Evolutionary conservation across 345 rosid species (phyloP), one percentile per base, ranked within the genome.

Genomic region (Excoecaria agallocha): DNA sequence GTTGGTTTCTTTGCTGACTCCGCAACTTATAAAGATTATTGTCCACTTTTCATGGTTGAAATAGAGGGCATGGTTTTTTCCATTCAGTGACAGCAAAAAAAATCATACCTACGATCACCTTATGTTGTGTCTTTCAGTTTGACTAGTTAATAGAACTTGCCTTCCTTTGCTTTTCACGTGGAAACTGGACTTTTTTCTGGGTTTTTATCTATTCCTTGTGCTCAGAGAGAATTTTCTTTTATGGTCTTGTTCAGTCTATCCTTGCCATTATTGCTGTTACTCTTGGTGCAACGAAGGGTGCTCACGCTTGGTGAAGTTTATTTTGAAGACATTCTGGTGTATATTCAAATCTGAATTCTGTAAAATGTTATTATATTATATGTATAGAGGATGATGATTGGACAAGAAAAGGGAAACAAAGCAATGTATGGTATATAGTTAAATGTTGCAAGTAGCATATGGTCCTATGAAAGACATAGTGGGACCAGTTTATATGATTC

Each of bases 261-360:
- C 82, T 93, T 62, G 82, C 91, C 11, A 20, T 86, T 77, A 76
- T 91, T 61, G 93, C 89, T 41, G n/a, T 88, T 69, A 84, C 77
- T 76, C 74, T 93, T 48, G 90, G 97, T 30, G 77, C 76, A 68
- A 82, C 91, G 51, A 86, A 81, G 80, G 85, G 87, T 78, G 56
- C 84, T 73, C 74, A 75, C 73, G 24, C 70, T 74, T 89, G 94
- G 93, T 86, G 82, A 81, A 54, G 61, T 66, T 74, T 49, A 37
- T 19, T 12, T 16, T 43, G 72, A 22, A 25, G 41, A 37, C 1
- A 56, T 58, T 24, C 43, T 20, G 30, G 1, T 69, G 68, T 66
- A 75, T 22, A 64, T 68, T 68, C 41, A 12, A 46, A 20, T 72
- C 49, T 0, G 25, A 45, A 45, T 72, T 61, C 60, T 55, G n/a